Percentiles rank a stretch among this genome's conserved stretches.
Conservation (phyloP, 371 early-diverging fungal species). For the Saksenaea vasiformis region DNA sequence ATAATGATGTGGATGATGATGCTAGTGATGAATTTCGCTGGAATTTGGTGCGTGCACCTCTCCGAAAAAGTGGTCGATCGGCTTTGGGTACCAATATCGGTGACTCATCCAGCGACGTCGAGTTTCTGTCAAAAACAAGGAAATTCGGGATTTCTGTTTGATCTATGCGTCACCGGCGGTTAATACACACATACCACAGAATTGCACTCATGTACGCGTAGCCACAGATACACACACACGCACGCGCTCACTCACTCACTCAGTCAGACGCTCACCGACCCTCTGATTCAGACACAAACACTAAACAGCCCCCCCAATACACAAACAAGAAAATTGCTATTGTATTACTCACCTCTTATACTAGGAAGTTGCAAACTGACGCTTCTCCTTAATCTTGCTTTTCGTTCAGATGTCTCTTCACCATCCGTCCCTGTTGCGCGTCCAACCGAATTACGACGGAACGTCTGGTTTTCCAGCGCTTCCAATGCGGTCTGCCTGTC, state of each 20-base stretch:
- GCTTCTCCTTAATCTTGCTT: constrained; percentile 42
- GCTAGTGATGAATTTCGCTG: constrained; percentile 44
- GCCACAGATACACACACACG: background rate
- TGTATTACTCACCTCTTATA: constrained; percentile 32
- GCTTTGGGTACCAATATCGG: constrained; percentile 48
- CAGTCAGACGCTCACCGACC: no score
- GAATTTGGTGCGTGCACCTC: constrained; percentile 56
- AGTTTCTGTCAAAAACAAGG: constrained; percentile 51
- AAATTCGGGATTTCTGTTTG: constrained; percentile 35
- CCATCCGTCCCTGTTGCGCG: constrained; percentile 10
- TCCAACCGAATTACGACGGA: background rate
- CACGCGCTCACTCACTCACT: no score
- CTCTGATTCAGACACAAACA: no score
- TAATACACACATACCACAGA: background rate
- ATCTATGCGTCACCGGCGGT: background rate
- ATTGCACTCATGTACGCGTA: no score
- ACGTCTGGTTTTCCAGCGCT: constrained; percentile 13
- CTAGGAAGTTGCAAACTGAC: constrained; percentile 41
- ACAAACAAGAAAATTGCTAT: background rate
- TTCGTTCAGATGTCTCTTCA: constrained; percentile 15
- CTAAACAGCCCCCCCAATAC: no score
- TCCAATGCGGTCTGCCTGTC: constrained; percentile 12
- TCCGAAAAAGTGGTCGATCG: constrained; percentile 45
- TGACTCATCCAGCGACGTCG: constrained; percentile 51
- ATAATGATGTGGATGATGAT: constrained; percentile 25